Base-by-base conservation (phyloP, 495 filamentous ascomycete species). In the Annulohypoxylon maeteangense region DNA sequence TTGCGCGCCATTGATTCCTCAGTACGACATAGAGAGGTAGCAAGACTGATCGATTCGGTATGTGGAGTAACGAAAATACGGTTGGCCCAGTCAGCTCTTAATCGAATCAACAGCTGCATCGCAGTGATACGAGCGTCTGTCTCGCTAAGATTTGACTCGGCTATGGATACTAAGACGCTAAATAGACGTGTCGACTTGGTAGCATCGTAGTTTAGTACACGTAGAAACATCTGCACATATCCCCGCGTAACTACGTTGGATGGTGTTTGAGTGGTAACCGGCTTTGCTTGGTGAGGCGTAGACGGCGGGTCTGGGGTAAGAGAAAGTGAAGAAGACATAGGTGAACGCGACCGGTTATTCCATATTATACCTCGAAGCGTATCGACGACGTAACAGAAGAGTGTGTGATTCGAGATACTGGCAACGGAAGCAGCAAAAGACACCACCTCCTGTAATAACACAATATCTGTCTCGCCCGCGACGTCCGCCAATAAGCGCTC, bases 21-120 rank as follows among this genome's bases (percentile, higher is more conserved):
- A 3, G 89, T 93, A 32, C 93, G 88, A 69, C 87, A 90, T 6
- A 97, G 79, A 7, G 89, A 85, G 27, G 87, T 87, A 40, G 95
- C 91, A 10, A 97, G 79, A 50, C 85, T 86, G 70, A 91, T 89
- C 44, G 87, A 89, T 70, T 96, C 93, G 0, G 87, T 85, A 7
- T 84, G 83, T 7, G 86, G 78, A 1, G 88, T 85, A 27, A 97
- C 79, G 44, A 89, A 90, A 3, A 98, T 85, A 34, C 87, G 86
- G 50, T 93, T 85, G 14, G 89, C 87, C 31, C 88, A 91, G 75
- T 97, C 92, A 27, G 92, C 92, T 54, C 95, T 87, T 18, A 98
- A 81, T 20, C 95, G 88, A 74, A 95, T 94, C 6, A 98, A 82
- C 47, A 97, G 80, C 72, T 93, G 96, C 82, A 97, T 87, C 3